Conservation (phyloP, 352 stramenopile genomes). For the Pythium brachiatum region DNA sequence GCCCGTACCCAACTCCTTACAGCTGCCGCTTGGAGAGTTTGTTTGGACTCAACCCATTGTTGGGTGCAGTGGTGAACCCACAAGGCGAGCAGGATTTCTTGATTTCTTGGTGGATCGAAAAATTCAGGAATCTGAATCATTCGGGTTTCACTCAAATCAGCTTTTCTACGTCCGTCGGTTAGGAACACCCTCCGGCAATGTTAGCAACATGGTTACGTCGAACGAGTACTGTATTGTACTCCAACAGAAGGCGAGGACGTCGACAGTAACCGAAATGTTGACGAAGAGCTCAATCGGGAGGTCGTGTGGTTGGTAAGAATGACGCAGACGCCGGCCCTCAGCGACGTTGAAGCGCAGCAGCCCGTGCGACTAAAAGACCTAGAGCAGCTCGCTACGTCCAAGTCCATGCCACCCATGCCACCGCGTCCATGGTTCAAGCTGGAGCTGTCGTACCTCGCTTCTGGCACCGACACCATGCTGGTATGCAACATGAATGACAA, state of each 20-base stretch:
- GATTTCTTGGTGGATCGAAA: neutral
- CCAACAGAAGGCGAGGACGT: neutral
- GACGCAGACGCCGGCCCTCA: neutral
- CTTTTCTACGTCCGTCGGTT: neutral
- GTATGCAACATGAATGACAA: slow-evolving; percentile 24
- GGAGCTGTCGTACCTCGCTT: slow-evolving; percentile 25
- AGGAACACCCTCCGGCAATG: too few species aligned
- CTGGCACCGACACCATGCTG: slow-evolving; percentile 40
- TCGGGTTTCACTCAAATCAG: neutral
- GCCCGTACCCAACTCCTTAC: neutral
- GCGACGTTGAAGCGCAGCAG: neutral
- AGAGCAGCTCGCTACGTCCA: neutral
- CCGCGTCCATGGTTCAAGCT: slow-evolving; percentile 35
- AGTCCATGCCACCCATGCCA: neutral
- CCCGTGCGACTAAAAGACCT: neutral
- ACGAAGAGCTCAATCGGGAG: neutral
- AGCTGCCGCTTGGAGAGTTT: too few species aligned
- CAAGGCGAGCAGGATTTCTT: neutral
- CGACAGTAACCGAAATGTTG: neutral
- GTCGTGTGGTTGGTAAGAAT: slow-evolving; percentile 1
- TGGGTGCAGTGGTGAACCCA: neutral
- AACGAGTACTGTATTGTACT: too few species aligned
- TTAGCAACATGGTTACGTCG: too few species aligned
- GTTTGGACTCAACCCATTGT: neutral
- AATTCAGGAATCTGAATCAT: slow-evolving; percentile 2